A percentile compares a stretch with the other conserved stretches of the same genome.
Conservation (phyloP, 495 filamentous ascomycete genomes). For the Amorphotheca resinae region DNA sequence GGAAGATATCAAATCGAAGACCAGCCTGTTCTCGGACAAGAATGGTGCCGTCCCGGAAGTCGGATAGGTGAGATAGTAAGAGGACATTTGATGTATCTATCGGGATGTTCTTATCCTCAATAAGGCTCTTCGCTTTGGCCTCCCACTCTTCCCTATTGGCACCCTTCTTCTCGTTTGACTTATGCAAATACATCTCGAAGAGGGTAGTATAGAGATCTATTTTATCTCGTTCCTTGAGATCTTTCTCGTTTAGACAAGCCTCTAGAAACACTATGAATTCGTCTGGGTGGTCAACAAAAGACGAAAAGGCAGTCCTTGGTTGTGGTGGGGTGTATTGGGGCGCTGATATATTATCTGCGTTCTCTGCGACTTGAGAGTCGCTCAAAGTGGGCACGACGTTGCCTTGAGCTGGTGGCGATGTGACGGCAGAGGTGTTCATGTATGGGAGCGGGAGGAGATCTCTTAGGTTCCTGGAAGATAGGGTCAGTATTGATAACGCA, state of each 20-base stretch:
- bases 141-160: conserved; percentile 73
- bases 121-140: conserved; percentile 70
- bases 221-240: conserved; percentile 54
- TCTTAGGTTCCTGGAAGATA: conserved; percentile 43
- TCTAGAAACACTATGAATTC: conserved; percentile 89
- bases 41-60: conserved; percentile 81
- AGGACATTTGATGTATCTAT: conserved; percentile 94
- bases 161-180: conserved; percentile 61
- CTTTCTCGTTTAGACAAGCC: conserved; percentile 56
- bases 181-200: conserved; percentile 95
- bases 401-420: conserved; percentile 30
- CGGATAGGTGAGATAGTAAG: conserved; percentile 79
- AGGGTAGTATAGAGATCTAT: conserved; percentile 86
- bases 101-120: conserved; percentile 63
- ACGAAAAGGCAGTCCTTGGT: conserved; percentile 86
- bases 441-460: conserved; percentile 77
- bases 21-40: conserved; percentile 91
- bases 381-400: conserved; percentile 26
- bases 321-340: conserved; percentile 56
- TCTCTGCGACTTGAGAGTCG: conserved; percentile 24
- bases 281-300: conserved; percentile 85
- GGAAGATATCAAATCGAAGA: conserved; percentile 87
- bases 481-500: neutral
- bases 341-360: conserved; percentile 24
- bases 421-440: conserved; percentile 48